Evolutionary conservation across 805 yeast genomes (phyloP), one percentile per base, ranked within the genome.

Genomic region (Lipomyces sp.): DNA sequence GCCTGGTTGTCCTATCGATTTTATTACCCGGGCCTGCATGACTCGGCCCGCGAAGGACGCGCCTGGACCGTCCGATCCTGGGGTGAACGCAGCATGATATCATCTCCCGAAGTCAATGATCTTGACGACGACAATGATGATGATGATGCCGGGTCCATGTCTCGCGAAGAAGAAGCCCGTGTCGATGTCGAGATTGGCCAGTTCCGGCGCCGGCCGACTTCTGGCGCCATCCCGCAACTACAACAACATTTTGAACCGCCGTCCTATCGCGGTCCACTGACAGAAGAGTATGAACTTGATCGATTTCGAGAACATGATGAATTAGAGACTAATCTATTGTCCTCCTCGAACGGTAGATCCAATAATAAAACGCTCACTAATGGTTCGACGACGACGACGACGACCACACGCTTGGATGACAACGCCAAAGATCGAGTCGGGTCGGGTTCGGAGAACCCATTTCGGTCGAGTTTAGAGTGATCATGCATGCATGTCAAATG

Each of bases 1-100:
- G 94, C 93, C 0, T 79, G 78, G 77, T 82, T 85, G 82, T 79
- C 85, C 33, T 88, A 87, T 71, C 76, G 82, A 71, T 78, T 88
- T 45, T 77, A 82, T 54, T 87, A 83, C 77, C 89, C 89, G 0
- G 71, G 75, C 33, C 73, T 74, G 39, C 62, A 62, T 65, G 73
- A 71, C 59, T 61, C 71, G 72, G 64, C 39, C n/a, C 61, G 63
- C 10, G 37, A 51, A 34, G 71, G 71, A 13, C 64, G 69, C 29
- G 71, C 70, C 18, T 67, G 71, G 71, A 51, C 53, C 42, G 56
- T 67, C 2, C 39, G 70, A n/a, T 24, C 58, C 7, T 67, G 69
- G 69, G 71, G 69, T 58, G 64, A 64, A 60, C 24, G 24, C 1
- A 24, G 24, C 24, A 7, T 58, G n/a, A 57, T 50, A n/a, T 32